Evolutionary conservation across 345 rosid genomes (phyloP).

Genomic region (Hibiscus syriacus): DNA sequence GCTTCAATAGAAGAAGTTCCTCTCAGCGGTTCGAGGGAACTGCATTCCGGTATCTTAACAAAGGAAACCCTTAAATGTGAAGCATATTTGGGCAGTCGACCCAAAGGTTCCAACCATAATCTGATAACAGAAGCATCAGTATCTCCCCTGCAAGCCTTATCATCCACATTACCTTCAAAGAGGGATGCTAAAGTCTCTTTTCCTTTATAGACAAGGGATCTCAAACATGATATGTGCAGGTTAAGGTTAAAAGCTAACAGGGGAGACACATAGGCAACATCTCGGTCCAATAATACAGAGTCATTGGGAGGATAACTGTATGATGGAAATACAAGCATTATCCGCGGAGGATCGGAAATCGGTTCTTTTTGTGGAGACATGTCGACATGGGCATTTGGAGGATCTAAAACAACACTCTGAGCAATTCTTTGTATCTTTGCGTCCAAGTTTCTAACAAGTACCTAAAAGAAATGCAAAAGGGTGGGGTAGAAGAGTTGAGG

Average conservation of each 20-base stretch:
- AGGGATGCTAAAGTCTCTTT: slow-evolving; percentile 43
- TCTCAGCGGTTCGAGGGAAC: slow-evolving; percentile 56
- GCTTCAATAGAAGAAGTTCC: slow-evolving; percentile 56
- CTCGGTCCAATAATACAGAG: slow-evolving; percentile 23
- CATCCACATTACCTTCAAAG: slow-evolving; percentile 45
- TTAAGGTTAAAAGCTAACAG: slow-evolving; percentile 76
- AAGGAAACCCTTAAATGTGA: slow-evolving; percentile 82
- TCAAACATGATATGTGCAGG: slow-evolving; percentile 66
- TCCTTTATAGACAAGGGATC: slow-evolving; percentile 53
- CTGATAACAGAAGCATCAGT: slow-evolving; percentile 29
- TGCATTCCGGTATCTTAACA: slow-evolving; percentile 88
- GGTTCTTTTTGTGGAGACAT: slow-evolving; percentile 12
- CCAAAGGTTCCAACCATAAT: slow-evolving; percentile 50
- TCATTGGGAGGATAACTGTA: slow-evolving; percentile 28
- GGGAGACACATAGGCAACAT: slow-evolving; percentile 78
- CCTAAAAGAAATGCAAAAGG: slow-evolving; percentile 31
- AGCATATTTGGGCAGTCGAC: slow-evolving; percentile 56
- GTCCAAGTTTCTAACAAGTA: slow-evolving; percentile 51
- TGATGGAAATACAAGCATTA: slow-evolving; percentile 60
- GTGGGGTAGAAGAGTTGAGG: not conserved
- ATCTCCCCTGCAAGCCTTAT: slow-evolving; percentile 21
- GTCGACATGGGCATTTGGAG: slow-evolving; percentile 37
- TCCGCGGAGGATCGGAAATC: slow-evolving; percentile 16
- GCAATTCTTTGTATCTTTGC: slow-evolving; percentile 44
- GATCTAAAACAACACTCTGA: slow-evolving; percentile 71